Evolutionary conservation across 2,329 filamentous ascomycete species (phyloP).

Genomic region (Chalara sp.): DNA sequence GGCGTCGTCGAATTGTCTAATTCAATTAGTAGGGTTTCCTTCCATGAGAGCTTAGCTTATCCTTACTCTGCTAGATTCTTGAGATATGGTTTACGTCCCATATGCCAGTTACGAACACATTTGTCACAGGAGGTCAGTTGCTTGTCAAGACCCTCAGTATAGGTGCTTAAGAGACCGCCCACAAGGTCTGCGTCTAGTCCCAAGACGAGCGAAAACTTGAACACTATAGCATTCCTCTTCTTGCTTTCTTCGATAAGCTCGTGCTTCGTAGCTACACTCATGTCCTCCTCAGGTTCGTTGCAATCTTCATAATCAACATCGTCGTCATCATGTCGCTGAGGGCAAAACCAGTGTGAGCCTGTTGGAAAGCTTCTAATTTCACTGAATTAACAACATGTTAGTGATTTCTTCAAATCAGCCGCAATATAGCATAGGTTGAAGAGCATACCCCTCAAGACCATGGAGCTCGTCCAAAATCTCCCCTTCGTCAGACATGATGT

Average conservation of each 20-base stretch:
- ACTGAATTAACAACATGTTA: slow-evolving; percentile 12
- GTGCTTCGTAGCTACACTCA: slow-evolving; percentile 44
- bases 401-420: not conserved
- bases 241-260: slow-evolving; percentile 48
- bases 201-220: slow-evolving; percentile 62
- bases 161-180: slow-evolving; percentile 50
- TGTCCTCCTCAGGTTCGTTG: slow-evolving; percentile 37
- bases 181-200: slow-evolving; percentile 57
- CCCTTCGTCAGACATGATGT: slow-evolving; percentile 20
- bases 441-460: slow-evolving; percentile 21
- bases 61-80: slow-evolving; percentile 54
- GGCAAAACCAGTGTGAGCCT: slow-evolving; percentile 60
- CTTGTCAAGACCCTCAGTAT: slow-evolving; percentile 48
- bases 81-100: slow-evolving; percentile 55
- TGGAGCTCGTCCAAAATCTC: slow-evolving; percentile 27
- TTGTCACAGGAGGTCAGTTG: slow-evolving; percentile 59
- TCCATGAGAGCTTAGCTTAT: slow-evolving; percentile 5
- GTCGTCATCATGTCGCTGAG: slow-evolving; percentile 56
- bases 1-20: slow-evolving; percentile 36
- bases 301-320: slow-evolving; percentile 55
- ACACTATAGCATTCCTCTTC: slow-evolving; percentile 52
- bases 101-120: slow-evolving; percentile 71
- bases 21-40: slow-evolving; percentile 5
- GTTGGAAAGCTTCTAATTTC: slow-evolving; percentile 24
- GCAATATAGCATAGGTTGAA: not conserved